Evolutionary conservation across 2,329 filamentous ascomycete species (phyloP).

Genomic region (Penicillium brevicompactum): DNA sequence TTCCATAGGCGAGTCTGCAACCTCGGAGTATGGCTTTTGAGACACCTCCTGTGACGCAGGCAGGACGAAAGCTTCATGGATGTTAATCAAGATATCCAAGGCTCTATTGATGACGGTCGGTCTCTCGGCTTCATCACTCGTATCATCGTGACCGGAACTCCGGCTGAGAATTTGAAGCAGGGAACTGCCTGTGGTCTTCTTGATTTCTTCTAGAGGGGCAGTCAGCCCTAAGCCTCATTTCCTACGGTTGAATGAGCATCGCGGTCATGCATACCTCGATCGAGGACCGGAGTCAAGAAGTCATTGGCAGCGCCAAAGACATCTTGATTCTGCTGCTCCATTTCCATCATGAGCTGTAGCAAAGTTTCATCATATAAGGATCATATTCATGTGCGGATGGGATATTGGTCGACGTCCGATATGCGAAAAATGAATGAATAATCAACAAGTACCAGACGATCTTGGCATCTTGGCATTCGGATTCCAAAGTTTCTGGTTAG

Average conservation of each 20-base stretch:
- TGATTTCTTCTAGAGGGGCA: constrained; percentile 39
- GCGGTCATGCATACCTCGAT: constrained; percentile 41
- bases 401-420: background rate
- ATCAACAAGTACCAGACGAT: background rate
- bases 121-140: constrained; percentile 24
- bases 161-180: constrained; percentile 37
- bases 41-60: constrained; percentile 15
- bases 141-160: constrained; percentile 3
- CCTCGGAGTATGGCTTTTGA: constrained; percentile 1
- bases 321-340: constrained; percentile 23
- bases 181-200: constrained; percentile 37
- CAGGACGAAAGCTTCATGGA: constrained; percentile 39
- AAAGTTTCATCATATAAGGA: background rate
- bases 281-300: constrained; percentile 43
- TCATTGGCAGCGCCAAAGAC: constrained; percentile 38
- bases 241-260: constrained; percentile 6
- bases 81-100: constrained; percentile 35
- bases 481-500: background rate
- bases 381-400: background rate
- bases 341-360: constrained; percentile 30
- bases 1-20: constrained; percentile 37
- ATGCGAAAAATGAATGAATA: constrained; percentile 2
- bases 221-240: constrained; percentile 29
- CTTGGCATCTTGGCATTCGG: constrained; percentile 2
- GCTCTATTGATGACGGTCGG: constrained; percentile 35